Evolutionary conservation across 2,329 filamentous ascomycete species (phyloP).

Genomic region (Penicillium sp.): DNA sequence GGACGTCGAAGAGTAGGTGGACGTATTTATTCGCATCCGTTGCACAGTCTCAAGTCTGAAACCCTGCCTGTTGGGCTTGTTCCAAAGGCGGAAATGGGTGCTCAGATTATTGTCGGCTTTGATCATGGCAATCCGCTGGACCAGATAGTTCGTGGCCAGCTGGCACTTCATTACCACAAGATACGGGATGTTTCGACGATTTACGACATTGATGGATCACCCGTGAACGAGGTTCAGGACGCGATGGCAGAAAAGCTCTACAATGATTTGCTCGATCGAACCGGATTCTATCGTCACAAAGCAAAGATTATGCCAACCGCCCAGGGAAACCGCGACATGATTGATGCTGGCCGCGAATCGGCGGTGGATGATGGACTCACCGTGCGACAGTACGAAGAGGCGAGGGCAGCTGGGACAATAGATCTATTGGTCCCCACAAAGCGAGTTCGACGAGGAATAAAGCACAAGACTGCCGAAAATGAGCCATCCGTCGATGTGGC

Average conservation of each 20-base stretch:
- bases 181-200: slow-evolving; percentile 79
- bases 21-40: slow-evolving; percentile 82
- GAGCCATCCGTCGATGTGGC: slow-evolving; percentile 47
- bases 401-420: slow-evolving; percentile 58
- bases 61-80: slow-evolving; percentile 55
- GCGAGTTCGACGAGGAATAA: slow-evolving; percentile 46
- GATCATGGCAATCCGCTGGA: slow-evolving; percentile 93
- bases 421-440: slow-evolving; percentile 45
- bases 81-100: slow-evolving; percentile 92
- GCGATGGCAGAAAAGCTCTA: slow-evolving; percentile 85
- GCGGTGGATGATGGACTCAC: slow-evolving; percentile 67
- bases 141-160: slow-evolving; percentile 83
- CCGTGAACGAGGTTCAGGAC: slow-evolving; percentile 77
- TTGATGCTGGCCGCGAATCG: slow-evolving; percentile 80
- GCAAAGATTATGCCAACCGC: slow-evolving; percentile 67
- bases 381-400: slow-evolving; percentile 71
- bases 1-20: slow-evolving; percentile 85
- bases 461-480: slow-evolving; percentile 53
- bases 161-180: slow-evolving; percentile 81
- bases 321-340: slow-evolving; percentile 77
- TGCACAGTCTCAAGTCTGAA: slow-evolving; percentile 59
- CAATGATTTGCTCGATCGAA: slow-evolving; percentile 90
- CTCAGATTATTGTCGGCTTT: slow-evolving; percentile 97
- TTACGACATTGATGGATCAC: slow-evolving; percentile 65
- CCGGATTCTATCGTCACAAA: slow-evolving; percentile 86